These are phyloP conservation scores for Plenodomus lindquistii DNA, from an alignment of 2,329 filamentous ascomycete genomes.

Conservation along the genomic window DNA sequence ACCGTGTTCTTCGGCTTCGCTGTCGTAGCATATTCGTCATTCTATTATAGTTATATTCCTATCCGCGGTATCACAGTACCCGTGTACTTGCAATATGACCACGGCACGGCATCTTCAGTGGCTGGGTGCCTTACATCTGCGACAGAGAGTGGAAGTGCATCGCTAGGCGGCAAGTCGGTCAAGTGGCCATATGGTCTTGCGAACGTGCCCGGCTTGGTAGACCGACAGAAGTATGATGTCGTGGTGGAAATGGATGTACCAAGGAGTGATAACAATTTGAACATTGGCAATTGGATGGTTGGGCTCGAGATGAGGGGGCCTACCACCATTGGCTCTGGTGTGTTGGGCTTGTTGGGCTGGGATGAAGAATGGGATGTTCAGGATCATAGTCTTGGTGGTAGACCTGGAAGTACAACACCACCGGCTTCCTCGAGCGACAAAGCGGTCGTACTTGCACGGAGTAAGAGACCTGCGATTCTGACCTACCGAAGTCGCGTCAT, in stretches of 20 bases:
- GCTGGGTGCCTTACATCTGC: background rate
- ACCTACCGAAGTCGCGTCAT: conserved; percentile 68
- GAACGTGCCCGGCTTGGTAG: conserved; percentile 49
- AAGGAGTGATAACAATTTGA: conserved; percentile 73
- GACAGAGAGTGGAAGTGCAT: background rate
- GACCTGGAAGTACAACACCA: conserved; percentile 6
- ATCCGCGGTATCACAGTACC: conserved; percentile 64
- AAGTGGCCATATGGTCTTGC: conserved; percentile 57
- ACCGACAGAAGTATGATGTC: conserved; percentile 83
- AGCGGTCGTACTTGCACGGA: conserved; percentile 47
- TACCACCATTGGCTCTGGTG: conserved; percentile 4
- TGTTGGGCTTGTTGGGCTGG: conserved; percentile 31
- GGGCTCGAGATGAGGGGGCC: conserved; percentile 68
- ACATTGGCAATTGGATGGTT: conserved; percentile 92
- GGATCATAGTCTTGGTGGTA: conserved; percentile 21
- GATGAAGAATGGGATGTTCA: conserved; percentile 38
- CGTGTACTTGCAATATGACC: conserved; percentile 69
- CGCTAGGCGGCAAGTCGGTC: conserved; percentile 4
- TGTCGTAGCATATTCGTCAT: conserved; percentile 64
- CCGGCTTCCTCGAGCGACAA: conserved; percentile 12
- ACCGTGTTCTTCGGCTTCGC: conserved; percentile 62
- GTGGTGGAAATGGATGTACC: conserved; percentile 75
- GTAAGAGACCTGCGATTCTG: conserved; percentile 75
- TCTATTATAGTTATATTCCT: conserved; percentile 72
- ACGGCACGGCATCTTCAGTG: conserved; percentile 8